Evolutionary conservation across 371 early-diverging fungal genomes (phyloP).

Genomic region (Agmasoma carcini): DNA sequence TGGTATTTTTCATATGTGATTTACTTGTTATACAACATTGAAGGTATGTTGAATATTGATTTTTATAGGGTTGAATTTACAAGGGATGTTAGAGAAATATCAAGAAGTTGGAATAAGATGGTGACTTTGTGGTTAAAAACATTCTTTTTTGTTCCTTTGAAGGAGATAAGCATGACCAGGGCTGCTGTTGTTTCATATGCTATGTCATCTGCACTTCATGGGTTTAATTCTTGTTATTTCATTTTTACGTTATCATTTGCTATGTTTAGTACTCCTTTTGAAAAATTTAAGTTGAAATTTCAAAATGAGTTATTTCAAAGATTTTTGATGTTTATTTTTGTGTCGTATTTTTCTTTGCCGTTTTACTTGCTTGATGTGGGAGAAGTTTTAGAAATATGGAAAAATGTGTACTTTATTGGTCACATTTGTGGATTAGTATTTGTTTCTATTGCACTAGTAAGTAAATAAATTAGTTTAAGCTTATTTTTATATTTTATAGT

Average conservation of each 20-base stretch:
- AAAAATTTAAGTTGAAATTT: constrained; percentile 18
- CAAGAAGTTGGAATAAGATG: constrained; percentile 39
- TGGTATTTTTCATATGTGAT: constrained; percentile 40
- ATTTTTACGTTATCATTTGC: constrained; percentile 38
- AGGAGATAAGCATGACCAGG: constrained; percentile 7
- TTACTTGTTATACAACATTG: constrained; percentile 20
- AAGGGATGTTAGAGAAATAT: constrained; percentile 31
- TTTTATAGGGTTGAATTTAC: constrained; percentile 39
- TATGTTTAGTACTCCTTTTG: constrained; percentile 12
- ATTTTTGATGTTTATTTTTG: constrained; percentile 32
- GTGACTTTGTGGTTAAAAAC: constrained; percentile 36
- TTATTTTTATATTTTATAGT: too few relatives aligned
- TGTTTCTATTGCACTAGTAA: too few relatives aligned
- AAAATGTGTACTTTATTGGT: constrained; percentile 35
- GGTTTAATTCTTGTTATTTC: constrained; percentile 34
- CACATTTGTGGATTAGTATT: too few relatives aligned
- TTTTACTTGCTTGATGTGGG: constrained; percentile 34
- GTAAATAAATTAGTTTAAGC: too few relatives aligned
- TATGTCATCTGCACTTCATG: constrained; percentile 41
- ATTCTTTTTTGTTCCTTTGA: constrained; percentile 31
- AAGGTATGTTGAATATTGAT: constrained; percentile 27
- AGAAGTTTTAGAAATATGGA: constrained; percentile 29
- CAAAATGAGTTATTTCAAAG: constrained; percentile 9
- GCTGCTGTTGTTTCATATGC: constrained; percentile 34
- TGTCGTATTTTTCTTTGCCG: constrained; percentile 39